Percentiles rank a stretch among this genome's conserved stretches.
phyloP scores from a whole-genome alignment of 306 rosid genomes.

The Sesbania bispinosa region DNA sequence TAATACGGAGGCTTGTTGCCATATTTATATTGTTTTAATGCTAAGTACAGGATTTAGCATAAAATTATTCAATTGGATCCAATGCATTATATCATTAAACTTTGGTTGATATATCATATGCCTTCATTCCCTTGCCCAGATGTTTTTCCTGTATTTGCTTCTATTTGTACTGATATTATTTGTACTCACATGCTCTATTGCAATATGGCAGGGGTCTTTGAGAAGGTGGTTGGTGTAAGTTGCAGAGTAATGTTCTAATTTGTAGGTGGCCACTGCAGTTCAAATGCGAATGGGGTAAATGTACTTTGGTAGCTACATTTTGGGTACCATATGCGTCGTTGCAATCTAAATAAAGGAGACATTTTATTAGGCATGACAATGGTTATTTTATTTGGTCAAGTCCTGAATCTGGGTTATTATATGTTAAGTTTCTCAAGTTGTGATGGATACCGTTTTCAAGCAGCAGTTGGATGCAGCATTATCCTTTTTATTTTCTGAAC shows the following conservation, averaged over 20 bases:
- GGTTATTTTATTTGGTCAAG: not conserved
- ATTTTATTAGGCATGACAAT: not conserved
- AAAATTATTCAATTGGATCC: not conserved
- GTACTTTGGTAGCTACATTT: not conserved
- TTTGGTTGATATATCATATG: too few species aligned
- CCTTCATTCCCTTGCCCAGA: not conserved
- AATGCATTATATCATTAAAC: not conserved
- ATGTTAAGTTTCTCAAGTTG: not conserved
- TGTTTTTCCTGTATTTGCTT: not conserved
- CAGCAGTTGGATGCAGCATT: too few species aligned
- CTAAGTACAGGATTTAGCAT: not conserved
- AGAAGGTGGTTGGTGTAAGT: constrained; percentile 23
- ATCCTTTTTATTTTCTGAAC: not conserved
- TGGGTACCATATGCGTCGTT: not conserved
- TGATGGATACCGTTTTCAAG: not conserved
- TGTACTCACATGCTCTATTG: constrained; percentile 16
- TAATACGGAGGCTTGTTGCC: not conserved
- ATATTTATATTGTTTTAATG: not conserved
- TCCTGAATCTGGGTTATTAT: not conserved
- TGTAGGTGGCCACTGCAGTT: not conserved
- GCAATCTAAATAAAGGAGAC: not conserved
- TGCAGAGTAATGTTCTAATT: constrained; percentile 2
- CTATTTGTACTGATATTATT: constrained; percentile 12
- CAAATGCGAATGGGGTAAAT: not conserved
- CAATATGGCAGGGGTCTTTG: constrained; percentile 41